Base-by-base conservation (phyloP, 2,329 filamentous ascomycete genomes). In the Aspergillus spinulosporus region DNA sequence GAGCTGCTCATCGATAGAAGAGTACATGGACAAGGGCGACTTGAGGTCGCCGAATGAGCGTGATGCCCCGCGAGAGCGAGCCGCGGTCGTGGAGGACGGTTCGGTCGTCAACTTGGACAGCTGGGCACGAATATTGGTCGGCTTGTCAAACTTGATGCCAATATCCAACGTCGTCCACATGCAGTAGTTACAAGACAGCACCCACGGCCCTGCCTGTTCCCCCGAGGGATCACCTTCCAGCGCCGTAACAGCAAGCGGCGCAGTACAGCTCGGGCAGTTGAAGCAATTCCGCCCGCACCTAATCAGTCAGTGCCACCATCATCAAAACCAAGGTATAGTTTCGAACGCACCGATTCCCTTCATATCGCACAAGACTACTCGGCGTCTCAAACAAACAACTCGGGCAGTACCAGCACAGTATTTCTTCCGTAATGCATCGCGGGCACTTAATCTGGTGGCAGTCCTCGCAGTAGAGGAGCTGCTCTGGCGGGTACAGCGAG, bases 361-460 rank as follows among this genome's bases (percentile, higher is more conserved):
- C 94, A 65, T 87, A 90, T 75, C 93, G 92, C 46, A 97, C 85
- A 68, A 91, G 92, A 68, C 90, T 96, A 72, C 89, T 96, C 4
- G 93, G 92, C 32, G 96, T 93, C 74, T 99, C 94, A 68, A 99
- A 97, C 56, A 99, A 77, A 72, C 94, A 99, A 71, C 86, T 93
- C 4, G 94, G 94, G 68, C 94, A 99, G 74, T 90, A 99, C 81
- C 92, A 97, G 52, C 90, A 94, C 47, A 96, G 87, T 54, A 96
- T 92, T 76, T 99, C 94, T 71, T 99, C 94, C 47, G 88, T 84
- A 52, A 95, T 89, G 69, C 94, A 99, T 76, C 92, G 83, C 4
- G 91, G 90, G 71, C 94, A 99, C 64, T 94, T 89, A 59, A 97
- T 96, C 74, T 96, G 89, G 71, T 96, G 91, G 73, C 94, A 99